Percentiles rank a stretch among this genome's conserved stretches.
phyloP scores from a whole-genome alignment of 2,329 filamentous ascomycete species.

The Colletotrichum incanum region DNA sequence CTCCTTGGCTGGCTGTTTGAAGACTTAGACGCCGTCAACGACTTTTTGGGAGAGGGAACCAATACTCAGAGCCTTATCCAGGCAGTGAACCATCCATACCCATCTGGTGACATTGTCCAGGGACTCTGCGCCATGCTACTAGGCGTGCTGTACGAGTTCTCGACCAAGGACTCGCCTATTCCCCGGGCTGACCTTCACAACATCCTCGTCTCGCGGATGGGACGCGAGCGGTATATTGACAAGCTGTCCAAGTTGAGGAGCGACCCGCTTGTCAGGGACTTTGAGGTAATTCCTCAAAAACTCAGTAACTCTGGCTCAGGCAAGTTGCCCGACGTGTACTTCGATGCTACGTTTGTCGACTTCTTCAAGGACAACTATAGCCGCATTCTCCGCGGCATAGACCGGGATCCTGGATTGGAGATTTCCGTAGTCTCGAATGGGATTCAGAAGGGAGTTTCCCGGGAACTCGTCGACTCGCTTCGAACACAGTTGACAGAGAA shows the following conservation, averaged over 20 bases:
- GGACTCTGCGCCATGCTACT: slow-evolving; percentile 89
- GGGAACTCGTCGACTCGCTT: slow-evolving; percentile 90
- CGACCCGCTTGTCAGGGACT: slow-evolving; percentile 86
- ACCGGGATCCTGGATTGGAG: slow-evolving; percentile 91
- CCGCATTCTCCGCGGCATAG: slow-evolving; percentile 85
- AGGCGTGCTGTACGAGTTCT: slow-evolving; percentile 95
- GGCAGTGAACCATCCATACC: slow-evolving; percentile 73
- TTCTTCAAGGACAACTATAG: slow-evolving; percentile 98
- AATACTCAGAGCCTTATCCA: slow-evolving; percentile 91
- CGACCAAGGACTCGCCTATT: slow-evolving; percentile 95
- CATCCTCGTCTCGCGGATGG: slow-evolving; percentile 82
- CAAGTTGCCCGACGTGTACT: slow-evolving; percentile 83
- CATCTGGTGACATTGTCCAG: slow-evolving; percentile 78
- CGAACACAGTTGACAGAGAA: slow-evolving; percentile 84
- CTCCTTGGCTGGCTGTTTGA: slow-evolving; percentile 93
- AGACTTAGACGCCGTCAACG: slow-evolving; percentile 90
- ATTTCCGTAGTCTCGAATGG: slow-evolving; percentile 85
- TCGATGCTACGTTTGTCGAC: slow-evolving; percentile 89
- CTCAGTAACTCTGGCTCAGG: slow-evolving; percentile 63
- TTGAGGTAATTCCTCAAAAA: slow-evolving; percentile 86
- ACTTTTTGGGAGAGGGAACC: slow-evolving; percentile 92
- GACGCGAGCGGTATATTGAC: slow-evolving; percentile 90
- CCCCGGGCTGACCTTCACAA: slow-evolving; percentile 85
- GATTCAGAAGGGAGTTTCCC: slow-evolving; percentile 90
- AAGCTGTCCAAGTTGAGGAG: slow-evolving; percentile 83